Evolutionary conservation across 2,329 filamentous ascomycete species (phyloP), one percentile per base, ranked within the genome.

Genomic region (Aureobasidium lini): DNA sequence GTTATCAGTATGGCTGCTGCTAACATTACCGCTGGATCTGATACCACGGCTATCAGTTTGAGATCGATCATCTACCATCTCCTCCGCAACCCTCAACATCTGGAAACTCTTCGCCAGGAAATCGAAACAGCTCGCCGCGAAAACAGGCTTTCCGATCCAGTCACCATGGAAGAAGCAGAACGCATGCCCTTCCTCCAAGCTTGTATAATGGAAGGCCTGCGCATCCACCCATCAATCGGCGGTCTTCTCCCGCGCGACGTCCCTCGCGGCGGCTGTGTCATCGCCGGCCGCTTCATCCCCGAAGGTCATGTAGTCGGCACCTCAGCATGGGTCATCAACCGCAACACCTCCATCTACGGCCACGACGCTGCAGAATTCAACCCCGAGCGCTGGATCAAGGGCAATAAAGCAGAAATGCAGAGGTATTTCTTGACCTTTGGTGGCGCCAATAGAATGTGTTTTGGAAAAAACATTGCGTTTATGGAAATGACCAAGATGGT

Each of bases 331-430:
- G 73, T 71, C 4, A 66, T 78, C 16, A 73, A 76, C 58, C 70
- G 71, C 34, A 68, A 72, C 48, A 71, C 73, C 62, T 62, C 60
- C 15, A 64, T 74, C 28, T 74, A 72, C 56, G 76, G 77, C 8
- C 60, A 66, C 1, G 76, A 79, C 60, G 73, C 74, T 2, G 67
- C 73, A 36, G 59, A 73, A 0, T 82, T 77, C 64, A 69, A 73
- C 23, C 81, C 80, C 1, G 79, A 79, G 53, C 72, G 80, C 44
- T 82, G 79, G 77, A 63, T 82, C 10, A 70, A 77, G 59, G 71
- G 67, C 0, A 66, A 68, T 10, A 64, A 66, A 1, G 69, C 68
- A 1, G 69, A 71, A 42, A 65, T 70, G 54, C 65, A 69, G 15
- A 67, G 68, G 15, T 78, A 77, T 52, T 77, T 79, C 49, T 66